These are phyloP conservation scores for Forsythia viridissima DNA, from an alignment of 257 asterid genomes.

Conservation along the genomic window DNA sequence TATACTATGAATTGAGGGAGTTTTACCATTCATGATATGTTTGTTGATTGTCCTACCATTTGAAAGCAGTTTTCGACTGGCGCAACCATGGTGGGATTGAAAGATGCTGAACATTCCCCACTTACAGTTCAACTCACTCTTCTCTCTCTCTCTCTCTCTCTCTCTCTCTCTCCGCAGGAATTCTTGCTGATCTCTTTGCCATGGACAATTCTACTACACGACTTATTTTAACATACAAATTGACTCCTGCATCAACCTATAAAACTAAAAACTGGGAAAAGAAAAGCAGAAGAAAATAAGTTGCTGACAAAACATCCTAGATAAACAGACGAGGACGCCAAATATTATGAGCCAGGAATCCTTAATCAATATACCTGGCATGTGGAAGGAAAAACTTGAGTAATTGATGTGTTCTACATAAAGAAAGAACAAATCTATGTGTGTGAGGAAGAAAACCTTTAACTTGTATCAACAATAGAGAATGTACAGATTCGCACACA, in stretches of 20 bases:
- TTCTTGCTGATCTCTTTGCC: slow-evolving; percentile 50
- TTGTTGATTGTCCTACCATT: slow-evolving; percentile 39
- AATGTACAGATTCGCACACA: slow-evolving; percentile 25
- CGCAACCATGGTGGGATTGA: slow-evolving; percentile 42
- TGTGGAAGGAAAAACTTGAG: no score
- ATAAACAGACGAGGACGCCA: no score
- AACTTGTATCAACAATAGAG: no score
- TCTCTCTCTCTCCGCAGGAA: slow-evolving; percentile 28
- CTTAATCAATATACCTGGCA: no score
- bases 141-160: slow-evolving; percentile 25
- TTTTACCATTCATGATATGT: slow-evolving; percentile 4
- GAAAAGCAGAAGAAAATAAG: background rate
- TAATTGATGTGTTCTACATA: no score
- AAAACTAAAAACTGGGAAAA: slow-evolving; percentile 2
- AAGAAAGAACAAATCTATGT: no score
- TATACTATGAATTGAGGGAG: background rate
- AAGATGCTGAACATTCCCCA: slow-evolving; percentile 53
- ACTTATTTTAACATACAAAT: background rate
- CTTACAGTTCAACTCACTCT: slow-evolving; percentile 45
- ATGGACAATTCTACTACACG: slow-evolving; percentile 23
- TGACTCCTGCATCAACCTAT: slow-evolving; percentile 3
- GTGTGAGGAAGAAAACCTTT: no score
- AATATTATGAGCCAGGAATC: no score
- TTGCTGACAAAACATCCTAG: background rate
- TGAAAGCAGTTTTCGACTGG: slow-evolving; percentile 37